Evolutionary conservation across 2,329 filamentous ascomycete genomes (phyloP), one percentile per base, ranked within the genome.

Genomic region (Cercospora sp.): DNA sequence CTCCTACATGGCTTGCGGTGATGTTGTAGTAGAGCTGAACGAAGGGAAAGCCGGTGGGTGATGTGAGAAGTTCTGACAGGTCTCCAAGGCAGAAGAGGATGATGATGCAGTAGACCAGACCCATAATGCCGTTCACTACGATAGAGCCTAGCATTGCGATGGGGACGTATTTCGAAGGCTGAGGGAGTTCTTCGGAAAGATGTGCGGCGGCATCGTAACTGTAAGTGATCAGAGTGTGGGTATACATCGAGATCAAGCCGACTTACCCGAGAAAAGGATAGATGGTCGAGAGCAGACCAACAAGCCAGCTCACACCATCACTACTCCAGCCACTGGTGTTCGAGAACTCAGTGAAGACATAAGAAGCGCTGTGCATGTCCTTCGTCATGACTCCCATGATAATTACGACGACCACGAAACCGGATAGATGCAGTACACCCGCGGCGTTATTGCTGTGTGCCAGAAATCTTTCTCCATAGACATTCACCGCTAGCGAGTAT

Each of bases 351-450:
- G 68, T 65, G 57, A 71, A 73, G 32, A 71, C 69, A 51, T 67
- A 69, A 5, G 63, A 51, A 2, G 69, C 57, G 3, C 55, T 66
- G 83, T 13, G 83, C 83, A 21, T 83, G 73, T 66, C 60, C 30
- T 70, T 66, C 16, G 66, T 66, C 69, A 70, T 68, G n/a, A 43
- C 78, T 9, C 80, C 75, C 1, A 80, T 78, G 66, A 85, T 85
- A 34, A 73, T 40, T 5, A 85, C 73, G 26, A 84, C 79, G 16
- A 85, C 74, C 30, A 85, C 80, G n/a, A 82, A 73, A 0, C 81
- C 81, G 71, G 85, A 83, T 24, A 85, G 77, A 21, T 80, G 78
- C 1, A 83, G 82, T 1, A 86, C 74, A 3, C 81, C 70, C 40
- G 78, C 79, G 3, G 79, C 80, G 10, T 80, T 78, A n/a, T 81